These are phyloP conservation scores for Magnaporthiopsis poae DNA, from an alignment of 2,329 filamentous ascomycete species.

Conservation along the genomic window DNA sequence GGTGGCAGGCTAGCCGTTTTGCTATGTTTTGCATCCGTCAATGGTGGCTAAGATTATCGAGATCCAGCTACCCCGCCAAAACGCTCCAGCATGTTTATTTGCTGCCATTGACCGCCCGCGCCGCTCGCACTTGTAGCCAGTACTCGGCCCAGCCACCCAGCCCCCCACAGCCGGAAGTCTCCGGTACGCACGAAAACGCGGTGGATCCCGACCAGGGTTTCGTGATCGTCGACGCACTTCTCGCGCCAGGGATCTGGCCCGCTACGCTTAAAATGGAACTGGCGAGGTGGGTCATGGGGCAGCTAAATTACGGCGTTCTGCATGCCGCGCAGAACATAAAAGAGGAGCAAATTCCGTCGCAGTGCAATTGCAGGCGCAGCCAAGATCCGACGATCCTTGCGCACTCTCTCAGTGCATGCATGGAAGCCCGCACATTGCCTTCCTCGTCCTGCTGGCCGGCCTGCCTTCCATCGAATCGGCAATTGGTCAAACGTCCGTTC, in stretches of 20 bases:
- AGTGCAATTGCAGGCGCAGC: background rate
- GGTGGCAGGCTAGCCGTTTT: background rate
- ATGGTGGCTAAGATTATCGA: background rate
- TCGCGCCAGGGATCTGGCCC: background rate
- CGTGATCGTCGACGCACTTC: background rate
- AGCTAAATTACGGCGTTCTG: background rate
- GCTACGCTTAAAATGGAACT: background rate
- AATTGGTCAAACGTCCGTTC: background rate
- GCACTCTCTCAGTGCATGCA: background rate
- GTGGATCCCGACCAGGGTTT: background rate
- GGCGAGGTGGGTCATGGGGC: background rate
- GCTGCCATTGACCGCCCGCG: slow-evolving; percentile 4
- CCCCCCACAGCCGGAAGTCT: background rate
- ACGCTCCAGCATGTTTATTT: background rate
- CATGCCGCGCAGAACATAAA: background rate
- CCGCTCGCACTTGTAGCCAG: background rate
- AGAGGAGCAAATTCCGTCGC: background rate
- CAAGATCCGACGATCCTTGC: background rate
- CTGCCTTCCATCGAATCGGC: too few relatives aligned
- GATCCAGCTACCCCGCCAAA: background rate
- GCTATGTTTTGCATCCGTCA: too few relatives aligned
- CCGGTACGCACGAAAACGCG: background rate
- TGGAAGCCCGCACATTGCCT: background rate
- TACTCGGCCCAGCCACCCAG: background rate
- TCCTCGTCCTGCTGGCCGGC: background rate